Percentiles rank a stretch among this genome's conserved stretches.
Evolutionary conservation across 1,284 basidiomycete genomes (phyloP).

Genomic region (Boletus mariae): DNA sequence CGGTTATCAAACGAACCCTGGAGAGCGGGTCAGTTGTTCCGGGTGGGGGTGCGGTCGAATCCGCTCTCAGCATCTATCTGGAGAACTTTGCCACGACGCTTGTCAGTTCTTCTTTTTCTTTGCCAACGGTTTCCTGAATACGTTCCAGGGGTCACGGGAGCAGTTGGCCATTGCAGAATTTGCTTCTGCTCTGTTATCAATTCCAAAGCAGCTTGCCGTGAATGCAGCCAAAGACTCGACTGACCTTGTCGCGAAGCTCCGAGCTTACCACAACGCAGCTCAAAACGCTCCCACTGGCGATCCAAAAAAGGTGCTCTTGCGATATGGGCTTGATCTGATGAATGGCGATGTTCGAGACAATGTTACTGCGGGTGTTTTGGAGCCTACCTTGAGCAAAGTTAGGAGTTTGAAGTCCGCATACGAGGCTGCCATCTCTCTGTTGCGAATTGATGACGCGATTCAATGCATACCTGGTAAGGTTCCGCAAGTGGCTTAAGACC

Average conservation of each 20-base stretch:
- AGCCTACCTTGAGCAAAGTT: conserved; percentile 97
- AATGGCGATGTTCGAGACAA: conserved; percentile 96
- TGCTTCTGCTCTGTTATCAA: conserved; percentile 87
- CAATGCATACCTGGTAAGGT: conserved; percentile 76
- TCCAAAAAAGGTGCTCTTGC: conserved; percentile 92
- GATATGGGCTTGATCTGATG: conserved; percentile 93
- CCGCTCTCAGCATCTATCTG: conserved; percentile 94
- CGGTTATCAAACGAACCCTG: conserved; percentile 94
- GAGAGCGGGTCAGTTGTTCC: conserved; percentile 97
- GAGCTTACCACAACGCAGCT: conserved; percentile 96
- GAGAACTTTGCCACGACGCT: conserved; percentile 99
- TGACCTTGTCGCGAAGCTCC: conserved; percentile 94
- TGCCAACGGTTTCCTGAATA: conserved; percentile 9
- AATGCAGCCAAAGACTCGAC: conserved; percentile 99
- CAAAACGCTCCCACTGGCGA: conserved; percentile 89
- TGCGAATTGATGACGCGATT: conserved; percentile 95
- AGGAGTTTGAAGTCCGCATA: conserved; percentile 95
- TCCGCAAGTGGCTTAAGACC: background rate
- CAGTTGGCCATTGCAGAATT: conserved; percentile 99
- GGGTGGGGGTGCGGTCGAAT: conserved; percentile 97
- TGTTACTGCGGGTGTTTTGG: conserved; percentile 87
- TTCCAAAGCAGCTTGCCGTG: conserved; percentile 95
- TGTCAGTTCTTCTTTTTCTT: conserved; percentile 45
- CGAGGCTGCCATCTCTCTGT: conserved; percentile 92
- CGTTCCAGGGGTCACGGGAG: conserved; percentile 85